Percentiles rank a stretch among this genome's conserved stretches.
phyloP scores from a whole-genome alignment of 1,284 basidiomycete genomes.

The Fomes fomentarius region DNA sequence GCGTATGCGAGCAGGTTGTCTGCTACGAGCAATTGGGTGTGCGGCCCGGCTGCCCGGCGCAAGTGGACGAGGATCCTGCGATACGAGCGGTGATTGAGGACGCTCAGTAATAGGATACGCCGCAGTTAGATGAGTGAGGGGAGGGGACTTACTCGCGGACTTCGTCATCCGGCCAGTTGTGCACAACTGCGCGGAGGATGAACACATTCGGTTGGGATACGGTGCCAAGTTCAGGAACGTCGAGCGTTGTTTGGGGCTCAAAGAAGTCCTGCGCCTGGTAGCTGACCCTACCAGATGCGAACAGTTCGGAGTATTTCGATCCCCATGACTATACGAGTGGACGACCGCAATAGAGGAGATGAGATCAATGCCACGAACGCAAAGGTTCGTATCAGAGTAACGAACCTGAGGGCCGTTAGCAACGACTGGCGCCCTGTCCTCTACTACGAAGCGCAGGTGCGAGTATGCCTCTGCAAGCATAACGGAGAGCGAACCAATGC shows the following conservation, averaged over 20 bases:
- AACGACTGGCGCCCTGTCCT: conserved; percentile 40
- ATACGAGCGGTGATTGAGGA: too few species aligned
- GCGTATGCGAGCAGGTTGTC: conserved; percentile 26
- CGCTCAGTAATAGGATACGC: too few species aligned
- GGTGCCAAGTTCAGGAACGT: conserved; percentile 9
- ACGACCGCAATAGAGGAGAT: too few species aligned
- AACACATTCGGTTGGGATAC: conserved; percentile 20
- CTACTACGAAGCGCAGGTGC: conserved; percentile 26
- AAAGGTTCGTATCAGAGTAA: too few species aligned
- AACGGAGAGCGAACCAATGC: conserved; percentile 27
- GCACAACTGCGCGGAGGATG: conserved; percentile 20
- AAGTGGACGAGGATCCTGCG: conserved; percentile 18
- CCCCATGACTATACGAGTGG: conserved; percentile 16
- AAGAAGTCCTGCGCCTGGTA: conserved; percentile 23
- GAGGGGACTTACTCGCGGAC: conserved; percentile 5
- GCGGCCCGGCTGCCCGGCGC: conserved; percentile 16
- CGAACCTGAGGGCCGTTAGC: conserved; percentile 24
- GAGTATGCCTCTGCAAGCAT: conserved; percentile 26
- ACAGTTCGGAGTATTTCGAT: conserved; percentile 15
- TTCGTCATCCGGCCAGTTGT: conserved; percentile 25
- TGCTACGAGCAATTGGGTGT: conserved; percentile 20
- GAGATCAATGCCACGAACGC: too few species aligned
- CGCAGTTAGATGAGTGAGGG: too few species aligned
- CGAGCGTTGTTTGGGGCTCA: conserved; percentile 16
- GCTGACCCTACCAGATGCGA: conserved; percentile 13